Percentiles rank a stretch among this genome's conserved stretches.
Evolutionary conservation across 331 rosid genomes (phyloP).

Genomic region (Acacia pycnantha): DNA sequence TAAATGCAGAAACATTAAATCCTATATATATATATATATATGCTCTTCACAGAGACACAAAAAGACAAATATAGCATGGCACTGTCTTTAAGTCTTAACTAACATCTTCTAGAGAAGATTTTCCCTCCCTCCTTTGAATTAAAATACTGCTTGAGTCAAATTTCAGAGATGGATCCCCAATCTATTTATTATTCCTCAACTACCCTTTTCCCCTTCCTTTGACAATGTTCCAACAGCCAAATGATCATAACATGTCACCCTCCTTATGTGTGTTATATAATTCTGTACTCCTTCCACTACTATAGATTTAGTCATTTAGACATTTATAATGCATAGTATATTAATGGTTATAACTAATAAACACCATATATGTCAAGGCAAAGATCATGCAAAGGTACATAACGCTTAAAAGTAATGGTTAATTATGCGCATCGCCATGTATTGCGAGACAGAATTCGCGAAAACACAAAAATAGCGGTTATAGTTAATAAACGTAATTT

Average conservation of each 20-base stretch:
- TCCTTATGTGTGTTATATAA: too few relatives aligned
- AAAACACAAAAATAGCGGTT: too few relatives aligned
- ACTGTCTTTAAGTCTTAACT: neutral
- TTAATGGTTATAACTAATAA: too few relatives aligned
- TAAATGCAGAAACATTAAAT: too few relatives aligned
- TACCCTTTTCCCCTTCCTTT: neutral
- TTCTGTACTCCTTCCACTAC: neutral
- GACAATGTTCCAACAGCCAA: neutral
- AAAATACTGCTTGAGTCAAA: neutral
- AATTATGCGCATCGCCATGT: too few relatives aligned
- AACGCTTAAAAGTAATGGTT: too few relatives aligned
- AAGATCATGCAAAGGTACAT: too few relatives aligned
- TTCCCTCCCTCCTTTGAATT: neutral
- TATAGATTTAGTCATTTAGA: too few relatives aligned
- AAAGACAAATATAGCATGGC: neutral
- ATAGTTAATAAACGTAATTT: too few relatives aligned
- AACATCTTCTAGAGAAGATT: neutral
- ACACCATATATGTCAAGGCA: rapidly evolving
- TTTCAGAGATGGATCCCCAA: neutral
- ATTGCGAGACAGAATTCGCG: too few relatives aligned
- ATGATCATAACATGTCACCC: neutral
- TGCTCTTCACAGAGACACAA: neutral
- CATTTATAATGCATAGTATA: too few relatives aligned
- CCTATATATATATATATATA: too few relatives aligned
- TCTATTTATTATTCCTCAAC: neutral